Conservation (phyloP, 1,284 basidiomycete species). For the Cryptococcus sp. region DNA sequence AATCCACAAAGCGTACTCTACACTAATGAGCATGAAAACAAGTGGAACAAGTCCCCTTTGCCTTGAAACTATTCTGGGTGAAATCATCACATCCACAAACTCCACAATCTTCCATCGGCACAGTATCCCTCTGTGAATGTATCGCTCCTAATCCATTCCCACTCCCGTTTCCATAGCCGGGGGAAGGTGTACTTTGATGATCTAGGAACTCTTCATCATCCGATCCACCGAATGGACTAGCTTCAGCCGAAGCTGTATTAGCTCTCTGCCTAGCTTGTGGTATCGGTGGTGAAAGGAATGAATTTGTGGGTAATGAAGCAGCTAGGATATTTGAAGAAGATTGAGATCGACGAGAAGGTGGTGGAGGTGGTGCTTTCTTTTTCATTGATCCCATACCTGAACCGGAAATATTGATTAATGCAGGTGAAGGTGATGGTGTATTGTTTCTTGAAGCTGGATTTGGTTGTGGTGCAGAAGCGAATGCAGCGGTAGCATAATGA, state of each 20-base stretch:
- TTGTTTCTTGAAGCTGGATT: conserved; percentile 6
- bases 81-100: conserved; percentile 52
- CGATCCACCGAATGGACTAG: conserved; percentile 35
- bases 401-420: conserved; percentile 34
- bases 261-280: conserved; percentile 4
- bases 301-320: neutral
- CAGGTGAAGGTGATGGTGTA: conserved; percentile 4
- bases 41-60: conserved; percentile 59
- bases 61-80: conserved; percentile 61
- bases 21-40: conserved; percentile 54
- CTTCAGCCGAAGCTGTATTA: conserved; percentile 10
- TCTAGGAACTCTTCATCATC: conserved; percentile 21
- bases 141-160: conserved; percentile 21
- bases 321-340: conserved; percentile 22
- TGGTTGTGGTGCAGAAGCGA: conserved; percentile 19
- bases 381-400: too few relatives aligned
- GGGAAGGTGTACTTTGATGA: neutral
- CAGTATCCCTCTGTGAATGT: conserved; percentile 54
- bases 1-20: too few relatives aligned
- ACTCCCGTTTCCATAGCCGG: neutral
- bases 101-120: conserved; percentile 14
- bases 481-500: conserved; percentile 22
- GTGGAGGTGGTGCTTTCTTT: conserved; percentile 52
- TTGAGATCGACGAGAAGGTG: conserved; percentile 44
- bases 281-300: conserved; percentile 10